Evolutionary conservation across 108 stramenopile genomes (phyloP), one percentile per base, ranked within the genome.

Genomic region (Cyclotella cryptica): DNA sequence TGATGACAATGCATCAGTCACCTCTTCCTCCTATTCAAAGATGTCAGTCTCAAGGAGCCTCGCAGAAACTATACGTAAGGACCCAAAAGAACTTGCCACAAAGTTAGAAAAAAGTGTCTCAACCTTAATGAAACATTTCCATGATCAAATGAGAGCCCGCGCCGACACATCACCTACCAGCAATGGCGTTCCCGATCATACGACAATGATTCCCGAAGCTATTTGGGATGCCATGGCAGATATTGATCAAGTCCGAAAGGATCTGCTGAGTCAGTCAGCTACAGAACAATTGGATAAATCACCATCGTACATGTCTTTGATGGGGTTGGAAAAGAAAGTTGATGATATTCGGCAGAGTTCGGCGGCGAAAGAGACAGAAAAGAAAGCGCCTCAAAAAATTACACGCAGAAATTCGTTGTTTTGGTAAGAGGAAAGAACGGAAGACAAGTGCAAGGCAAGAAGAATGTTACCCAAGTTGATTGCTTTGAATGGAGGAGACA

Each of bases 141-240:
- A 83, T 35, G 70, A 77, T 11, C 41, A 61, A 44, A 44, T 68
- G 30, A 49, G 35, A 39, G 39, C 22, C 18, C n/a, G 39, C 19
- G 22, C 29, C 8, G 79, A 69, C 3, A 44, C 41, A 57, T 60
- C 44, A 19, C 22, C 55, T 0, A 10, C 59, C 42, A 43, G 24
- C 44, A 65, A 45, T n/a, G 42, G 15, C 35, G 65, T 18, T 40
- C 58, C 29, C 39, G 12, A 35, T 19, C 35, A 40, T 0, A 14
- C 29, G 13, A 41, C 39, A 30, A 44, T 68, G n/a, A 87, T 91
- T 44, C 88, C 90, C 0, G 44, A 72, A 17, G 77, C 68, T 57
- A 79, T 91, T 27, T 89, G 90, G 90, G 88, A 91, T 24, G 90
- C 90, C 1, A 46, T 91, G 83, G 88, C 88, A 24, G 85, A 87